Evolutionary conservation across 2,329 filamentous ascomycete genomes (phyloP).

Genomic region (Clonostachys solani): DNA sequence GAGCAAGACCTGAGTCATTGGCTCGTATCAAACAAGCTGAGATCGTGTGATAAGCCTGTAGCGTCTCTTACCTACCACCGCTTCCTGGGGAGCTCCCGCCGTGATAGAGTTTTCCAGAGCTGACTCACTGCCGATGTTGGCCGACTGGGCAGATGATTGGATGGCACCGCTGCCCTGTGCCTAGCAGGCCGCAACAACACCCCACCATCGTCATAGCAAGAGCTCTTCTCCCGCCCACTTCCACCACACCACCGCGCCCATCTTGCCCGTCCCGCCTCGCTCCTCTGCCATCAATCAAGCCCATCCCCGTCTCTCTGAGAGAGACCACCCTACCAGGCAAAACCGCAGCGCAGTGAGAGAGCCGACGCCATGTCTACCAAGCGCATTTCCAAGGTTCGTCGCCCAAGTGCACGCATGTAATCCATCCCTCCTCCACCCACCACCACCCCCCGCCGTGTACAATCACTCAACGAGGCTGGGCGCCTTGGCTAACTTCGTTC

Average conservation of each 20-base stretch:
- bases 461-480: not conserved
- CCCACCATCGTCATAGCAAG: conserved; percentile 1
- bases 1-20: too few species aligned
- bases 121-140: too few species aligned
- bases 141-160: too few species aligned
- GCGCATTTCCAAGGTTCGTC: conserved; percentile 39
- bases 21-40: too few species aligned
- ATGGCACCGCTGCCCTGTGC: too few species aligned
- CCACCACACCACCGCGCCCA: not conserved
- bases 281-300: not conserved
- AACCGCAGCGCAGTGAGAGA: too few species aligned
- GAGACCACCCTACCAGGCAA: not conserved
- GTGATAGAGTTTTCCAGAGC: too few species aligned
- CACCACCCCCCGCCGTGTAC: not conserved
- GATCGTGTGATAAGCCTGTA: too few species aligned
- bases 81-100: too few species aligned
- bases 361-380: conserved; percentile 31
- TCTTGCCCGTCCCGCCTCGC: not conserved
- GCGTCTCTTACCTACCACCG: too few species aligned
- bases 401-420: conserved; percentile 23
- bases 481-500: not conserved
- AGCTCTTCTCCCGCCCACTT: not conserved
- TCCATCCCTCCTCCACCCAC: not conserved
- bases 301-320: not conserved
- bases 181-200: too few species aligned